Conservation (phyloP, 768 basidiomycete genomes). For the Suillus discolor region DNA sequence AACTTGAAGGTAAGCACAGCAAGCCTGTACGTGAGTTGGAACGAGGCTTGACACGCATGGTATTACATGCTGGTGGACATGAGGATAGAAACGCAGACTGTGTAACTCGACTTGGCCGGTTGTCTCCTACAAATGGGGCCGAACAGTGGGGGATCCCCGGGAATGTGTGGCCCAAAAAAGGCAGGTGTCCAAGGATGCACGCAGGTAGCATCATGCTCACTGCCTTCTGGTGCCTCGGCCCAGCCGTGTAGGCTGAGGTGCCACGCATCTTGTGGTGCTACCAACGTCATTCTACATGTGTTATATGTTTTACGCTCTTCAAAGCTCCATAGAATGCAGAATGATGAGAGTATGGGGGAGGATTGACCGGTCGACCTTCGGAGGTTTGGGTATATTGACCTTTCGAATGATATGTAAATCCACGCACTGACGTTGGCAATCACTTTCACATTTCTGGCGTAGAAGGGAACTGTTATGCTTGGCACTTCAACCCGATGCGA, state of each 20-base stretch:
- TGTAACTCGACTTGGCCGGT: neutral
- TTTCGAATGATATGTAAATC: neutral
- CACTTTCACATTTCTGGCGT: neutral
- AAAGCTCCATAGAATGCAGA: neutral
- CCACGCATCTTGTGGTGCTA: neutral
- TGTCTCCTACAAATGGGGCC: neutral
- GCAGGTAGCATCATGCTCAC: neutral
- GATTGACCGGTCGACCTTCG: neutral
- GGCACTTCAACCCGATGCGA: neutral
- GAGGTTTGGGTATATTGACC: too few relatives aligned
- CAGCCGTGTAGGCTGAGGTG: neutral
- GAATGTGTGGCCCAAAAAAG: neutral
- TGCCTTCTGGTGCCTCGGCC: neutral
- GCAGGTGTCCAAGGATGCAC: neutral
- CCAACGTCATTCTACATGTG: neutral
- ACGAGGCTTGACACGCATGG: neutral
- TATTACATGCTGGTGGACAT: neutral
- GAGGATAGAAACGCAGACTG: neutral
- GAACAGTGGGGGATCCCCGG: neutral
- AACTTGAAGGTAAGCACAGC: constrained; percentile 2
- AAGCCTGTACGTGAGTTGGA: neutral
- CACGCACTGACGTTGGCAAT: neutral
- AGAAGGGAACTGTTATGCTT: neutral
- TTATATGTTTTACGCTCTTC: neutral
- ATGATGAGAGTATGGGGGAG: neutral